Conservation (phyloP, 306 rosid species). For the Cucumis cinereus region DNA sequence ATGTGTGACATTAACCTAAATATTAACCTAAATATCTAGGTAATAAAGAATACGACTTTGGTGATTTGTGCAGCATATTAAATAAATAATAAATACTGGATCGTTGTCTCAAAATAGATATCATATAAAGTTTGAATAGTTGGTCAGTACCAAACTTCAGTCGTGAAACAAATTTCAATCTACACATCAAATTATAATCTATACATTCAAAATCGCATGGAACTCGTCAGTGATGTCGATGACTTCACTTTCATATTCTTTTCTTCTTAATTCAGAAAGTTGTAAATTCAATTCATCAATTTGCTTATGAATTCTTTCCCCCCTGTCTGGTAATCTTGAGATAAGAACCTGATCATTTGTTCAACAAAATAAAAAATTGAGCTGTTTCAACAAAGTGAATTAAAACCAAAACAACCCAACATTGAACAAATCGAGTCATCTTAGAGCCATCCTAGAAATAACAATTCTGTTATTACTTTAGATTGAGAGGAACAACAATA, state of each 20-base stretch:
- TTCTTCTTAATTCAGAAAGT: slow-evolving; percentile 24
- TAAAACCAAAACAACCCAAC: background rate
- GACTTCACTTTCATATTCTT: slow-evolving; percentile 13
- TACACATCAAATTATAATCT: slow-evolving; percentile 3
- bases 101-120: background rate
- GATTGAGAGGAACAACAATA: too few relatives aligned
- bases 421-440: background rate
- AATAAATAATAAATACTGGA: background rate
- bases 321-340: slow-evolving; percentile 69
- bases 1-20: too few relatives aligned
- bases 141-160: background rate
- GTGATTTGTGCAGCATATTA: background rate
- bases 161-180: background rate
- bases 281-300: slow-evolving; percentile 37
- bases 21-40: too few relatives aligned
- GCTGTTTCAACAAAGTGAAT: background rate
- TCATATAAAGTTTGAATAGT: background rate
- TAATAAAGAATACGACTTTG: background rate
- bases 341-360: slow-evolving; percentile 35
- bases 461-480: too few relatives aligned
- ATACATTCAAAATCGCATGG: slow-evolving; percentile 42
- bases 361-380: background rate
- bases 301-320: slow-evolving; percentile 41
- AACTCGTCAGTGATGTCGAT: slow-evolving; percentile 34
- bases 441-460: too few relatives aligned